phyloP scores from a whole-genome alignment of 163 green algal species.

The Picocystis sp. region DNA sequence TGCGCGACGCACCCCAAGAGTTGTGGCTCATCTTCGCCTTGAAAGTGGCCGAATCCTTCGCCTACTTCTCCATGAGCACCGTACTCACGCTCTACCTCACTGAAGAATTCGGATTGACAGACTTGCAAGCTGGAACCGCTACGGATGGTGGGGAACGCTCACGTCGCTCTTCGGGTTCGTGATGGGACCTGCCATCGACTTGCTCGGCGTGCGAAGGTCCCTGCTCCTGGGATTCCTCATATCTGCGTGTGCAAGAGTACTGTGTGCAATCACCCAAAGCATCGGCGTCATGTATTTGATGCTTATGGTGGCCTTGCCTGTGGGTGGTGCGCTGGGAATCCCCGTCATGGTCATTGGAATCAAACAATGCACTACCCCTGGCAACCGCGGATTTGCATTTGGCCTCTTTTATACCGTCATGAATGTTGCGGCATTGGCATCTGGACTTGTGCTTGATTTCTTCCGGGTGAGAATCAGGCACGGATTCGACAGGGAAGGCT shows the following conservation, averaged over 20 bases:
- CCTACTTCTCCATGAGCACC: constrained; percentile 30
- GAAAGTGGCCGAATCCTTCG: constrained; percentile 38
- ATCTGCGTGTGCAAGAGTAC: constrained; percentile 15
- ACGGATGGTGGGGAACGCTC: constrained; percentile 38
- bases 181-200: constrained; percentile 26
- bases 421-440: constrained; percentile 31
- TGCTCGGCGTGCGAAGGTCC: constrained; percentile 17
- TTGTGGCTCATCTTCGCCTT: constrained; percentile 34
- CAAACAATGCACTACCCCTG: constrained; percentile 19
- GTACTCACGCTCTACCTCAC: constrained; percentile 32
- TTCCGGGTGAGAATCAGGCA: constrained; percentile 25
- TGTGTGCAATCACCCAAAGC: constrained; percentile 23
- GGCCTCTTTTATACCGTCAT: constrained; percentile 40
- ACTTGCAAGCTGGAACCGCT: constrained; percentile 25
- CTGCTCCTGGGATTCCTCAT: constrained; percentile 26
- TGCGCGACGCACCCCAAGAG: constrained; percentile 7
- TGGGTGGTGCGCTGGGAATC: constrained; percentile 27
- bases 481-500: constrained; percentile 14
- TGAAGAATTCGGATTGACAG: constrained; percentile 32
- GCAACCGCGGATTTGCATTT: constrained; percentile 28
- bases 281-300: constrained; percentile 19
- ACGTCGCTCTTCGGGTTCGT: constrained; percentile 27
- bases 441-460: constrained; percentile 28
- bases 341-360: constrained; percentile 37
- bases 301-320: constrained; percentile 25